phyloP scores from a whole-genome alignment of 345 rosid genomes.

The Camelina hispida region DNA sequence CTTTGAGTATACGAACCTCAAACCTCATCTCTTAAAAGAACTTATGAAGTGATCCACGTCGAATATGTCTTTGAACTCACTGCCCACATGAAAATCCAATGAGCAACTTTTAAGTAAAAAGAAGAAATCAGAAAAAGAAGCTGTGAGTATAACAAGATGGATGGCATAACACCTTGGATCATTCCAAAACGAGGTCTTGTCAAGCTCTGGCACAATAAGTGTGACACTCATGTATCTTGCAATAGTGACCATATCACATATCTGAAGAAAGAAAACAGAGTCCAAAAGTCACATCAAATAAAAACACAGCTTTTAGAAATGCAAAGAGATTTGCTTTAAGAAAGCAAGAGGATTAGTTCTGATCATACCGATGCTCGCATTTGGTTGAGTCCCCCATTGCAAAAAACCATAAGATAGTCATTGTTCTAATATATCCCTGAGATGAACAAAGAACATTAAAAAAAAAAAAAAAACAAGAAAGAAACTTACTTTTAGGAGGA shows the following conservation, averaged over 20 bases:
- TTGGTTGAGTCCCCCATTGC: constrained; percentile 95
- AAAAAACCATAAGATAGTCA: constrained; percentile 92
- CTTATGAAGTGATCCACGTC: constrained; percentile 83
- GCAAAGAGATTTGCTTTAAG: not conserved
- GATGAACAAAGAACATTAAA: constrained; percentile 31
- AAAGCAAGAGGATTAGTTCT: not conserved
- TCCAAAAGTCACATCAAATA: constrained; percentile 1
- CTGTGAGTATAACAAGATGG: not conserved
- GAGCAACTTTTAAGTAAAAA: constrained; percentile 16
- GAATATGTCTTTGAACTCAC: constrained; percentile 87
- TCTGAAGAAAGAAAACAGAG: constrained; percentile 49
- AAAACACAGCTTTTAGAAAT: not conserved
- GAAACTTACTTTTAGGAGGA: too few relatives aligned
- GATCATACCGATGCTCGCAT: constrained; percentile 82
- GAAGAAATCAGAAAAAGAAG: constrained; percentile 12
- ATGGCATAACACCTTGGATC: constrained; percentile 66
- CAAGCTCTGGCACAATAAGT: constrained; percentile 87
- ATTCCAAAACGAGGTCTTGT: constrained; percentile 88
- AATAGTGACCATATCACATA: constrained; percentile 90
- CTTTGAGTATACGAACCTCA: constrained; percentile 82
- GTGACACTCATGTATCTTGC: constrained; percentile 86
- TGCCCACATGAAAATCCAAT: constrained; percentile 41
- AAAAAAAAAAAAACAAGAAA: not conserved
- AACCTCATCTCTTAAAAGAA: constrained; percentile 80
- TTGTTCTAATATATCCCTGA: constrained; percentile 93